phyloP scores from a whole-genome alignment of 1,284 basidiomycete genomes.

The Takashimella koratensis region DNA sequence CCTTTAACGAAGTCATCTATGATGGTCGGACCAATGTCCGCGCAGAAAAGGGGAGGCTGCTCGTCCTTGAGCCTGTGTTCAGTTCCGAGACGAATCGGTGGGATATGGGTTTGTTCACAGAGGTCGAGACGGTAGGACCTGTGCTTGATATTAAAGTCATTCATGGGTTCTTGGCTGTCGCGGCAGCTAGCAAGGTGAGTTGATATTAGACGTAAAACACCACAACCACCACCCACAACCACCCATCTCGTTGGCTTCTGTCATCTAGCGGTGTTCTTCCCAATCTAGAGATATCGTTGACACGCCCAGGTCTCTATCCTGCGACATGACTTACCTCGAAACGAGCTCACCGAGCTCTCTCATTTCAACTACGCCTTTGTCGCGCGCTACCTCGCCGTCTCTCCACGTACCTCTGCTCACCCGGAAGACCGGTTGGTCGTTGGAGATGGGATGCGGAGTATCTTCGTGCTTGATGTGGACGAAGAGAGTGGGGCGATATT shows the following conservation, averaged over 20 bases:
- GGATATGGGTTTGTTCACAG: slow-evolving; percentile 18
- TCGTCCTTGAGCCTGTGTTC: slow-evolving; percentile 27
- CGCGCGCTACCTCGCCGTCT: slow-evolving; percentile 57
- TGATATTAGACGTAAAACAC: no score
- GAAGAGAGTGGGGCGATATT: slow-evolving; percentile 53
- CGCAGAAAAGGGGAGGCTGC: slow-evolving; percentile 37
- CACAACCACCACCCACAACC: no score
- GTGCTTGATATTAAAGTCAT: slow-evolving; percentile 38
- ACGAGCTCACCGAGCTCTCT: slow-evolving; percentile 52
- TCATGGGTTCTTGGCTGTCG: slow-evolving; percentile 55
- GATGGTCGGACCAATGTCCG: slow-evolving; percentile 21
- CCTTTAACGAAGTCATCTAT: slow-evolving; percentile 22
- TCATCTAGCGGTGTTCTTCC: no score
- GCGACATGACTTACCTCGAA: slow-evolving; percentile 6
- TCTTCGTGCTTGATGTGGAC: slow-evolving; percentile 64
- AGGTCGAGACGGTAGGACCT: slow-evolving; percentile 18
- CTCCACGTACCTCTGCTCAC: slow-evolving; percentile 13
- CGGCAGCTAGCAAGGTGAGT: slow-evolving; percentile 70
- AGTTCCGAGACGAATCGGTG: slow-evolving; percentile 13
- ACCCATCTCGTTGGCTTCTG: no score
- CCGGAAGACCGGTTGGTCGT: slow-evolving; percentile 57
- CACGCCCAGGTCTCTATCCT: slow-evolving; percentile 28
- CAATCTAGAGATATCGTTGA: not conserved
- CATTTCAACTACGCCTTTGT: slow-evolving; percentile 78
- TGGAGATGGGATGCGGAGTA: slow-evolving; percentile 77